Evolutionary conservation across 768 basidiomycete species (phyloP).

Genomic region (Gloeopeniophorella convolvens): DNA sequence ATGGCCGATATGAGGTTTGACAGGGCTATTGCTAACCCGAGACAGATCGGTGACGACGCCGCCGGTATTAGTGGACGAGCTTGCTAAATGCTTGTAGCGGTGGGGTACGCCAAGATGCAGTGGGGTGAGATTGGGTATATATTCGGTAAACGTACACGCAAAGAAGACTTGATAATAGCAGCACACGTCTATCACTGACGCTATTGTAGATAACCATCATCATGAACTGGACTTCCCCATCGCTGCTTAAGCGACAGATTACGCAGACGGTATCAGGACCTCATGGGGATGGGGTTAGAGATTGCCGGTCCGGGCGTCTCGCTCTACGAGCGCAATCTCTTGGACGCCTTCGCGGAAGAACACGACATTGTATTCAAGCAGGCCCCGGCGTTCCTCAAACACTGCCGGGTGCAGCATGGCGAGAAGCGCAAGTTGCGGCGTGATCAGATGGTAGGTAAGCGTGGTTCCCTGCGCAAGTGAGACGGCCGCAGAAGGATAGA

Average conservation of each 20-base stretch:
- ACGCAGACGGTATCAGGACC: not conserved
- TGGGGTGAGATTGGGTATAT: not conserved
- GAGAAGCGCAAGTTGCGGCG: slow-evolving; percentile 61
- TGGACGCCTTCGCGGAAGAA: slow-evolving; percentile 79
- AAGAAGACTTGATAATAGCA: not conserved
- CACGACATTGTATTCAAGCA: slow-evolving; percentile 83
- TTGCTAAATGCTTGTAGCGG: not conserved
- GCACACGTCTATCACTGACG: not conserved
- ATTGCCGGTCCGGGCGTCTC: slow-evolving; percentile 34
- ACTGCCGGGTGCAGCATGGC: slow-evolving; percentile 68
- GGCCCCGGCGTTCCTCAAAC: slow-evolving; percentile 63
- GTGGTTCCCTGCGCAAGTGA: slow-evolving; percentile 62
- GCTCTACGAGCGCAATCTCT: slow-evolving; percentile 75
- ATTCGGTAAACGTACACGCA: slow-evolving; percentile 4
- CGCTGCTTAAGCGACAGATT: not conserved
- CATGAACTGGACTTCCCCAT: not conserved
- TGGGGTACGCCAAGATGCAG: not conserved
- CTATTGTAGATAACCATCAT: not conserved
- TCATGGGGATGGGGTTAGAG: slow-evolving; percentile 1
- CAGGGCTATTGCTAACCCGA: not conserved
- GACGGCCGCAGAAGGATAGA: slow-evolving; percentile 66
- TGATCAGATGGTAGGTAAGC: slow-evolving; percentile 80
- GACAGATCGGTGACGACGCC: not conserved
- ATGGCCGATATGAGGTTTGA: not conserved
- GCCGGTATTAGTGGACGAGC: not conserved